phyloP scores from a whole-genome alignment of 106 monocot species.

The Narthecium ossifragum region DNA sequence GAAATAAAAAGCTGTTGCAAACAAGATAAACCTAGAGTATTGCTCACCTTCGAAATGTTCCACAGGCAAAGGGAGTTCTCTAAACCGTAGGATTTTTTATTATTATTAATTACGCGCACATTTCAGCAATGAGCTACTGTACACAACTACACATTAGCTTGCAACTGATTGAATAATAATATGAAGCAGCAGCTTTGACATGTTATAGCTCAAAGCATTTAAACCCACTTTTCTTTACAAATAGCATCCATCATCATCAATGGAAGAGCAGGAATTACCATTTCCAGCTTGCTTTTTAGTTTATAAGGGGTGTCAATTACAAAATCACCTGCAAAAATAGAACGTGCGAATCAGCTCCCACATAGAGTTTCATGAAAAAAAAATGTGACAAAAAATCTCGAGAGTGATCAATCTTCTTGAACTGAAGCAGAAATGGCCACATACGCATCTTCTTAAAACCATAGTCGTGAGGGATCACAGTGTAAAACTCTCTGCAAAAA shows the following conservation, averaged over 20 bases:
- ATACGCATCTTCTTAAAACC: conserved; percentile 95
- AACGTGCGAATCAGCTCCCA: background rate
- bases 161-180: background rate
- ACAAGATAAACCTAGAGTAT: too few relatives aligned
- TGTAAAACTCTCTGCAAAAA: conserved; percentile 84
- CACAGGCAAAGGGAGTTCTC: too few relatives aligned
- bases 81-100: too few relatives aligned
- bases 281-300: conserved; percentile 85
- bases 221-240: too few relatives aligned
- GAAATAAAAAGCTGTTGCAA: too few relatives aligned
- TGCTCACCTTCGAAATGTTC: too few relatives aligned
- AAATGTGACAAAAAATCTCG: too few relatives aligned
- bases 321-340: conserved; percentile 55
- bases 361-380: background rate
- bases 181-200: too few relatives aligned
- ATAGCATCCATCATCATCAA: background rate
- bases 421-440: conserved; percentile 14
- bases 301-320: conserved; percentile 84
- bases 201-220: too few relatives aligned
- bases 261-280: conserved; percentile 43
- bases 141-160: too few relatives aligned
- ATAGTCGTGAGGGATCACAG: conserved; percentile 90
- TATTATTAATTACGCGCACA: too few relatives aligned
- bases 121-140: too few relatives aligned
- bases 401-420: background rate